Conservation (phyloP, 495 filamentous ascomycete genomes). For the Penicillium paxilli region DNA sequence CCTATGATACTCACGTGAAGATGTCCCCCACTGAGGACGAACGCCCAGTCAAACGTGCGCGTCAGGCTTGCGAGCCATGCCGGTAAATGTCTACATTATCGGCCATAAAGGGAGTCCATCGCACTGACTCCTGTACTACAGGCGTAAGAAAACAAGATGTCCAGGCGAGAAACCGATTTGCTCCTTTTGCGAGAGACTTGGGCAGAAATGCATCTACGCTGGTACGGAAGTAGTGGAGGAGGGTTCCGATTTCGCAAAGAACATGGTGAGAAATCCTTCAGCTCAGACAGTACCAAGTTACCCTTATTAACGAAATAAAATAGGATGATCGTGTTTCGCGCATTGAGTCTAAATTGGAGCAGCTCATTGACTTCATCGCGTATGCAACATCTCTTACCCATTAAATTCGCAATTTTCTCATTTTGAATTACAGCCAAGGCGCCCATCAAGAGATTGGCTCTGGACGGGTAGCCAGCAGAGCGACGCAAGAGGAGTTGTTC, state of each 20-base stretch:
- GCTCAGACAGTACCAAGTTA: neutral
- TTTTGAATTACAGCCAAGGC: neutral
- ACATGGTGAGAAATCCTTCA: slow-evolving; percentile 7
- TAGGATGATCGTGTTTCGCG: slow-evolving; percentile 39
- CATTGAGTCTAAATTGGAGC: slow-evolving; percentile 39
- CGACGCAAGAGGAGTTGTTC: neutral
- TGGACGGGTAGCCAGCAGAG: neutral
- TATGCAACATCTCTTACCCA: slow-evolving; percentile 9
- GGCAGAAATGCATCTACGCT: slow-evolving; percentile 39
- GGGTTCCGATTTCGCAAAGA: slow-evolving; percentile 15
- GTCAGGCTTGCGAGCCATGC: slow-evolving; percentile 45
- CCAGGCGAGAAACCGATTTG: slow-evolving; percentile 44
- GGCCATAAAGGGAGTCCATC: neutral
- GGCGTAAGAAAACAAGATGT: slow-evolving; percentile 45
- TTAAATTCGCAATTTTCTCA: neutral
- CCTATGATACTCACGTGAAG: neutral
- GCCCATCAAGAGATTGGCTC: neutral
- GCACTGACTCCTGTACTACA: slow-evolving; percentile 4
- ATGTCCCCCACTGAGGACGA: slow-evolving; percentile 19
- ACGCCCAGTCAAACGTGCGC: slow-evolving; percentile 39
- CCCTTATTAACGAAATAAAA: neutral
- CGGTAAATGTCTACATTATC: slow-evolving; percentile 27
- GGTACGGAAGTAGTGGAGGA: slow-evolving; percentile 24
- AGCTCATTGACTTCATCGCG: slow-evolving; percentile 28
- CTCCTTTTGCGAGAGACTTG: slow-evolving; percentile 41